These are phyloP conservation scores for Lonicera japonica DNA, from an alignment of 129 eudicot species.

Conservation along the genomic window DNA sequence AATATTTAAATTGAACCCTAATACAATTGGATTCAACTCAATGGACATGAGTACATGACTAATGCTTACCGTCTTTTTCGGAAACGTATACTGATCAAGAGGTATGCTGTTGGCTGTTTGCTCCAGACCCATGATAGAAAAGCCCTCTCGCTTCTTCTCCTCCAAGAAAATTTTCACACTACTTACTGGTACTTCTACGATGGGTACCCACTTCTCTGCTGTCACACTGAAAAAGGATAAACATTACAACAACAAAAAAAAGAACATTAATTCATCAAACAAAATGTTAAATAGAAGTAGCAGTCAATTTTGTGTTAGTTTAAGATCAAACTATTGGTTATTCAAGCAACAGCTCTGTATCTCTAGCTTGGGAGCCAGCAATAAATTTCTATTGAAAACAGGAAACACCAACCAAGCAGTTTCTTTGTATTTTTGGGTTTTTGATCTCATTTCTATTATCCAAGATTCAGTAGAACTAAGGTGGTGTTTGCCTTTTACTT, in stretches of 20 bases:
- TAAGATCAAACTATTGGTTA: neutral
- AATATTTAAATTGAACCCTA: no score
- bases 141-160: conserved; percentile 81
- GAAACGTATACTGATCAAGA: conserved; percentile 68
- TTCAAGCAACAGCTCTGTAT: neutral
- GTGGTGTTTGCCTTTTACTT: no score
- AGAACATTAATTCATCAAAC: neutral
- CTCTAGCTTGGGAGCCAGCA: neutral
- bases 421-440: no score
- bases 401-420: no score
- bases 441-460: no score
- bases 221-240: conserved; percentile 59
- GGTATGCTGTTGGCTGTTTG: conserved; percentile 90
- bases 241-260: neutral
- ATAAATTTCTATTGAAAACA: conserved; percentile 1
- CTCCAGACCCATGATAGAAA: conserved; percentile 79
- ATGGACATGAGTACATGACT: neutral
- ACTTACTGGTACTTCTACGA: conserved; percentile 78
- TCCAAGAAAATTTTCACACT: conserved; percentile 70
- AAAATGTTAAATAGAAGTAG: neutral
- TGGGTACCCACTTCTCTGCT: conserved; percentile 97
- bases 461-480: no score
- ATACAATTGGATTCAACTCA: no score
- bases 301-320: neutral
- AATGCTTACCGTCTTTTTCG: conserved; percentile 58